A percentile compares a stretch with the other conserved stretches of the same genome.
Evolutionary conservation across 2,329 filamentous ascomycete genomes (phyloP).

Genomic region (Penicillium rolfsii): DNA sequence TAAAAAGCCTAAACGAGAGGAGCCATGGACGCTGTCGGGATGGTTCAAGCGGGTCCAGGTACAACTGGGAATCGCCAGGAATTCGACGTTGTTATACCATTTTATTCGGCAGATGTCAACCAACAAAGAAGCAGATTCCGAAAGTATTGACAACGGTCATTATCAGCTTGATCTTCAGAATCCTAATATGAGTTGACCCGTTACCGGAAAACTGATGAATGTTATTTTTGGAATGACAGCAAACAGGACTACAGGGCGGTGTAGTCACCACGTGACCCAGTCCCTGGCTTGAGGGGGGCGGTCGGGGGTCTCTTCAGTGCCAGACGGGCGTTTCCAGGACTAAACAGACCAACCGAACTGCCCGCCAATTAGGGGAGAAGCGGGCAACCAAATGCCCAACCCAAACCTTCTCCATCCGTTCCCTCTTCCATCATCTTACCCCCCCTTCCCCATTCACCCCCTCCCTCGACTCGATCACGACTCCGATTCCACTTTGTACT

Average conservation of each 20-base stretch:
- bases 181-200: too few species aligned
- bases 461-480: background rate
- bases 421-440: constrained; percentile 19
- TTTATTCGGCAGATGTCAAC: background rate
- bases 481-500: background rate
- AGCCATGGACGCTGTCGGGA: background rate
- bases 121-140: background rate
- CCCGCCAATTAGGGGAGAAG: constrained; percentile 5
- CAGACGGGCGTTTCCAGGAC: too few species aligned
- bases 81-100: background rate
- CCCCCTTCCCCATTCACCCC: constrained; percentile 26
- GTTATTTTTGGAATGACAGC: background rate
- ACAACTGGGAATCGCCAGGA: background rate
- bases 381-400: constrained; percentile 37
- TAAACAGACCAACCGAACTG: background rate
- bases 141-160: background rate
- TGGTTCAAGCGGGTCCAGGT: constrained; percentile 5
- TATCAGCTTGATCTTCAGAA: too few species aligned
- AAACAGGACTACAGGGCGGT: background rate
- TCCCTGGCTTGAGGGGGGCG: background rate
- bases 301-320: background rate
- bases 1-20: constrained; percentile 4
- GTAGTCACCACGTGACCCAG: background rate
- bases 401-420: constrained; percentile 30
- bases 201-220: too few species aligned